phyloP scores from a whole-genome alignment of 2,329 filamentous ascomycete species.

The Cylindrodendrum hubeiense region DNA sequence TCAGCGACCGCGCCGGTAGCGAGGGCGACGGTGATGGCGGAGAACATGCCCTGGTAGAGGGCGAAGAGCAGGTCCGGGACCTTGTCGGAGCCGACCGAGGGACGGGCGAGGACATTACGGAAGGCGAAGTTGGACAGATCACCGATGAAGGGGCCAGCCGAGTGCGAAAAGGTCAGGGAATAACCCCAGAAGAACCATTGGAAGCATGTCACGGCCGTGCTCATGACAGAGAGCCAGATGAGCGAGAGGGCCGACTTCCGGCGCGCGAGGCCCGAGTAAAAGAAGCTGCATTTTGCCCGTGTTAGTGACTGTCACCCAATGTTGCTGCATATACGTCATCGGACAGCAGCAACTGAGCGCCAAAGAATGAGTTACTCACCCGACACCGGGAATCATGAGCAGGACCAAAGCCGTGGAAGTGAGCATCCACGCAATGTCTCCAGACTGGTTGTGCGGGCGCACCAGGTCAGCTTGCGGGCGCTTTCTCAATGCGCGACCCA shows the following conservation, averaged over 20 bases:
- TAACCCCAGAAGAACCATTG: constrained; percentile 98
- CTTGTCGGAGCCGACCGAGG: constrained; percentile 78
- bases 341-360: not conserved
- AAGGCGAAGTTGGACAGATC: constrained; percentile 85
- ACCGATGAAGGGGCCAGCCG: constrained; percentile 81
- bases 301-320: constrained; percentile 16
- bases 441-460: constrained; percentile 65
- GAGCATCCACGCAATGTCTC: constrained; percentile 89
- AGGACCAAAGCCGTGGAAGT: constrained; percentile 85
- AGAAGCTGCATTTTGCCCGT: constrained; percentile 67
- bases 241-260: constrained; percentile 90
- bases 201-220: constrained; percentile 84
- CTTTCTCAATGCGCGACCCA: constrained; percentile 31
- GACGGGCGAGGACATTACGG: constrained; percentile 78
- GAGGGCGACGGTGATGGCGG: constrained; percentile 86
- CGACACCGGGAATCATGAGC: constrained; percentile 94
- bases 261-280: constrained; percentile 91
- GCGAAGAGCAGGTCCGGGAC: constrained; percentile 89
- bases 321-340: not conserved
- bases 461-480: constrained; percentile 45
- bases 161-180: constrained; percentile 84
- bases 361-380: constrained; percentile 56
- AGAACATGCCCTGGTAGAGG: constrained; percentile 91
- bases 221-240: constrained; percentile 92
- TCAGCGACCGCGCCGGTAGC: constrained; percentile 89